phyloP scores from a whole-genome alignment of 2,329 filamentous ascomycete genomes.

The Fusarium goolgardi region DNA sequence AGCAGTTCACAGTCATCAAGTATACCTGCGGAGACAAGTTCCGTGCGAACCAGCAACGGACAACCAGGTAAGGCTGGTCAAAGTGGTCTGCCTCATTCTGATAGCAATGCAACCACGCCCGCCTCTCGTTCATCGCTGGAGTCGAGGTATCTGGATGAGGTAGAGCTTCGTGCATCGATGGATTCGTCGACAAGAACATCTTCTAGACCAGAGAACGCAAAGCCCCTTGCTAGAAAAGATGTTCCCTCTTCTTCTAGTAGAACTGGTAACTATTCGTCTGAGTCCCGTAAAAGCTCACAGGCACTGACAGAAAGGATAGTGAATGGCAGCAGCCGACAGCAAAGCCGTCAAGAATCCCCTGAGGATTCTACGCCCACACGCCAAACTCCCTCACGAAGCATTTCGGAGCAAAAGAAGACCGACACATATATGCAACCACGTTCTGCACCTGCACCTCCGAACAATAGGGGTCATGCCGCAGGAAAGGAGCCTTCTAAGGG shows the following conservation, averaged over 20 bases:
- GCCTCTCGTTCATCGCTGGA: constrained; percentile 69
- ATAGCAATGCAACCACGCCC: constrained; percentile 52
- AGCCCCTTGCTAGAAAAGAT: constrained; percentile 74
- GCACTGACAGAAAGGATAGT: constrained; percentile 38
- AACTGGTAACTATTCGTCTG: constrained; percentile 55
- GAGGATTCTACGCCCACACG: constrained; percentile 43
- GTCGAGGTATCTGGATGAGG: constrained; percentile 66
- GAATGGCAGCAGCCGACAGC: constrained; percentile 45
- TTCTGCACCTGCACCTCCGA: constrained; percentile 65
- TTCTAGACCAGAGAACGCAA: constrained; percentile 56
- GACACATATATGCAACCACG: constrained; percentile 70
- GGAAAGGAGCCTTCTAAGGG: constrained; percentile 62
- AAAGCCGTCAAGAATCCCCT: constrained; percentile 37
- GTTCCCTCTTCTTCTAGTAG: constrained; percentile 57
- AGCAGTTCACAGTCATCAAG: constrained; percentile 59
- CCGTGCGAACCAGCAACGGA: constrained; percentile 53
- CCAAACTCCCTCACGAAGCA: constrained; percentile 40
- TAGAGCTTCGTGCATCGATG: constrained; percentile 59
- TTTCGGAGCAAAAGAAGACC: constrained; percentile 47
- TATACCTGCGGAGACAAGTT: constrained; percentile 52
- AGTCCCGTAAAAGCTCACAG: not conserved
- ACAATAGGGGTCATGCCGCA: constrained; percentile 48
- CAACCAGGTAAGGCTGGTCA: constrained; percentile 44
- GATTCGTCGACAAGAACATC: constrained; percentile 56
- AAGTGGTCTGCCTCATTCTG: constrained; percentile 48